phyloP scores from a whole-genome alignment of 306 rosid species.

The Cucurbita ficifolia region DNA sequence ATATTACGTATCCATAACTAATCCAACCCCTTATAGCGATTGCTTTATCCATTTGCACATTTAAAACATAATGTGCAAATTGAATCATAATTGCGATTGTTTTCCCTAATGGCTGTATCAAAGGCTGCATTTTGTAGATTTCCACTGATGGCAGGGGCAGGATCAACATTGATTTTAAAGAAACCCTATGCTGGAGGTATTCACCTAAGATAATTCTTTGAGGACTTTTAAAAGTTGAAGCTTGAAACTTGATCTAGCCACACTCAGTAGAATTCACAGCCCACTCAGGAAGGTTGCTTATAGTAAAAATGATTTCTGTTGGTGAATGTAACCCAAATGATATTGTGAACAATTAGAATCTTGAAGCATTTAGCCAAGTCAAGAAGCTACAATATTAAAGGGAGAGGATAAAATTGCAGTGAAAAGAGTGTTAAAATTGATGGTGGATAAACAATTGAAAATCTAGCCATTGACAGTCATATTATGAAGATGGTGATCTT shows the following conservation, averaged over 20 bases:
- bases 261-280: background rate
- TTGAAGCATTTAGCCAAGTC: background rate
- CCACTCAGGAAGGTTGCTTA: background rate
- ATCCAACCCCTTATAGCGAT: background rate
- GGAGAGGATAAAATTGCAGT: background rate
- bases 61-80: background rate
- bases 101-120: background rate
- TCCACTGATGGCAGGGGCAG: background rate
- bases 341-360: background rate
- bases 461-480: slow-evolving; percentile 1
- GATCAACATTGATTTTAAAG: background rate
- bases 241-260: background rate
- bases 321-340: background rate
- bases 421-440: background rate
- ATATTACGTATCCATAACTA: background rate
- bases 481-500: slow-evolving; percentile 4
- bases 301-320: background rate
- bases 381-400: background rate
- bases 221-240: background rate
- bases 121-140: background rate
- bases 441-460: slow-evolving; percentile 14
- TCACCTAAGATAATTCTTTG: background rate
- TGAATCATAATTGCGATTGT: background rate
- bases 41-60: background rate
- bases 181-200: background rate